Evolutionary conservation across 1,284 basidiomycete species (phyloP).

Genomic region (Hymenochaete sp.): DNA sequence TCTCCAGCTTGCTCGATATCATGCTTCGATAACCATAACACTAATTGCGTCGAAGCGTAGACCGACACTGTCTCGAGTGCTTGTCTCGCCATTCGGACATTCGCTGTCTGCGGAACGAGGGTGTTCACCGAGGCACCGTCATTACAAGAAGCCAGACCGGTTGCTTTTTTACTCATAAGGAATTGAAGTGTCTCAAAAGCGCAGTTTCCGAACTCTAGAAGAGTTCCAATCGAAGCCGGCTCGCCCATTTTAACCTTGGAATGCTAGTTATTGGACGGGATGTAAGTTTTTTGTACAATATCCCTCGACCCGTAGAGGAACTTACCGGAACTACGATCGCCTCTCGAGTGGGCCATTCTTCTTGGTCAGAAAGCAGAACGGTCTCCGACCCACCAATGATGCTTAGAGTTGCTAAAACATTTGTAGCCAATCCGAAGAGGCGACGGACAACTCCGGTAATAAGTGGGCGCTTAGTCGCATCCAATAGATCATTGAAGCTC

Average conservation of each 20-base stretch:
- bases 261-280: conserved; percentile 41
- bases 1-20: conserved; percentile 42
- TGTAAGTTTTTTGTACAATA: conserved; percentile 12
- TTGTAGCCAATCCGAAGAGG: conserved; percentile 60
- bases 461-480: conserved; percentile 59
- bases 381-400: conserved; percentile 62
- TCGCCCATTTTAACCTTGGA: conserved; percentile 74
- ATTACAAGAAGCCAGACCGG: conserved; percentile 25
- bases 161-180: conserved; percentile 37
- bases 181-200: conserved; percentile 61
- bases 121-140: neutral
- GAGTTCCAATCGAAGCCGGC: conserved; percentile 68
- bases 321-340: conserved; percentile 69
- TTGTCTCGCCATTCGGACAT: conserved; percentile 50
- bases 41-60: conserved; percentile 72
- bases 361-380: conserved; percentile 55
- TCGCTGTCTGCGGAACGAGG: conserved; percentile 27
- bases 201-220: conserved; percentile 67
- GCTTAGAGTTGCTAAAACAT: conserved; percentile 62
- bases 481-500: conserved; percentile 40
- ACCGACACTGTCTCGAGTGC: conserved; percentile 64
- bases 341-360: conserved; percentile 62
- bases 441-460: conserved; percentile 61
- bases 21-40: conserved; percentile 63
- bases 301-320: conserved; percentile 21